phyloP scores from a whole-genome alignment of 2,329 filamentous ascomycete genomes.

The Lecanoromycetidae sp. region DNA sequence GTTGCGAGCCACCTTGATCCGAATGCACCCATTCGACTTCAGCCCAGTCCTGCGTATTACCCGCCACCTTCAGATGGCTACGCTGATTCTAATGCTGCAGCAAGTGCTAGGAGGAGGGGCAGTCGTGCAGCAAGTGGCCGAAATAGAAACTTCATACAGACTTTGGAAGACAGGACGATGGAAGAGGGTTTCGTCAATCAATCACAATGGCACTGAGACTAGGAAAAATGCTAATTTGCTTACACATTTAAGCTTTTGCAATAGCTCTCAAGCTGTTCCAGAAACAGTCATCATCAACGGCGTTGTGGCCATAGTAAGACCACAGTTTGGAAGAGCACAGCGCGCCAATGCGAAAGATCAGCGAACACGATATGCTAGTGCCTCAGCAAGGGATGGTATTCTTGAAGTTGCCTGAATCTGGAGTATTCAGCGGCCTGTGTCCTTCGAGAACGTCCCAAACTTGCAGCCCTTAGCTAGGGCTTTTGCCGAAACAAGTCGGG shows the following conservation, averaged over 20 bases:
- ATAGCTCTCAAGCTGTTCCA: neutral
- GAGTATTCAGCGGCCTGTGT: too few relatives aligned
- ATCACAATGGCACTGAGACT: constrained; percentile 57
- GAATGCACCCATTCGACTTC: constrained; percentile 80
- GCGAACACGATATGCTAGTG: too few relatives aligned
- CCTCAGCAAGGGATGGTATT: too few relatives aligned
- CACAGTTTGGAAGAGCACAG: neutral
- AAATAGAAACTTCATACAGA: constrained; percentile 84
- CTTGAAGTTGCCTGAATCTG: too few relatives aligned
- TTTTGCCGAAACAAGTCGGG: too few relatives aligned
- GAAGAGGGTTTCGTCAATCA: constrained; percentile 79
- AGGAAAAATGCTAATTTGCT: neutral
- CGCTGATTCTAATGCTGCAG: constrained; percentile 49
- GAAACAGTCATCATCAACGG: neutral
- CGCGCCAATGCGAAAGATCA: too few relatives aligned
- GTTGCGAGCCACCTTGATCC: constrained; percentile 94
- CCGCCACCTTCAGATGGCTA: constrained; percentile 81
- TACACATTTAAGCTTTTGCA: neutral
- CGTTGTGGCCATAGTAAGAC: constrained; percentile 2
- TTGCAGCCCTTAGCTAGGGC: too few relatives aligned
- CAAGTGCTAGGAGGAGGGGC: constrained; percentile 57
- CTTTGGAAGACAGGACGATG: constrained; percentile 82
- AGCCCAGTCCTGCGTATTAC: constrained; percentile 94
- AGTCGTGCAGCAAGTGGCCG: constrained; percentile 51
- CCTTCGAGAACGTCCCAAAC: too few relatives aligned